Percentiles rank a stretch among this genome's conserved stretches.
These are phyloP conservation scores for Fusarium newnesense DNA, from an alignment of 2,329 filamentous ascomycete genomes.

Conservation along the genomic window DNA sequence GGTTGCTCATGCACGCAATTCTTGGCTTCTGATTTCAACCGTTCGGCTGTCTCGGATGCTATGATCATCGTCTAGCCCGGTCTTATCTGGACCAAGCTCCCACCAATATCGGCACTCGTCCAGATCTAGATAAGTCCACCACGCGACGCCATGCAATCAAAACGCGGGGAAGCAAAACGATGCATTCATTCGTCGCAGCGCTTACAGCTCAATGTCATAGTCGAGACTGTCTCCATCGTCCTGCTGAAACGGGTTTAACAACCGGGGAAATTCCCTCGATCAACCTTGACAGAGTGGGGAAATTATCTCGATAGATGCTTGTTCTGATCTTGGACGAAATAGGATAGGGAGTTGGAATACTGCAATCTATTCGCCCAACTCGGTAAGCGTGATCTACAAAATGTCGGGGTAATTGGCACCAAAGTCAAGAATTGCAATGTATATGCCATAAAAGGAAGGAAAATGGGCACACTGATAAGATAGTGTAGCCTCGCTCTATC, in stretches of 20 bases:
- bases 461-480: neutral
- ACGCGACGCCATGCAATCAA: neutral
- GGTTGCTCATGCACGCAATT: neutral
- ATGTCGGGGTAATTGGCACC: neutral
- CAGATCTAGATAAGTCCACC: neutral
- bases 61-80: neutral
- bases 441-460: constrained; percentile 11
- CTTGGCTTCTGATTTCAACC: neutral
- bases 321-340: neutral
- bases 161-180: neutral
- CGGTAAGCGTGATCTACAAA: neutral
- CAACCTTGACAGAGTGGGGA: constrained; percentile 1
- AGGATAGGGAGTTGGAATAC: neutral
- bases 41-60: neutral
- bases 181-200: neutral
- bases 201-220: neutral
- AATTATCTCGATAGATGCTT: neutral
- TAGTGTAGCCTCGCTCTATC: neutral
- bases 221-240: neutral
- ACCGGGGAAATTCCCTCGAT: neutral
- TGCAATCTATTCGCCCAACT: constrained; percentile 12
- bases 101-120: neutral
- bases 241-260: neutral
- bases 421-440: constrained; percentile 4
- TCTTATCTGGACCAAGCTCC: neutral